Base-by-base conservation (phyloP, 306 rosid genomes). In the Trifolium pratense region DNA sequence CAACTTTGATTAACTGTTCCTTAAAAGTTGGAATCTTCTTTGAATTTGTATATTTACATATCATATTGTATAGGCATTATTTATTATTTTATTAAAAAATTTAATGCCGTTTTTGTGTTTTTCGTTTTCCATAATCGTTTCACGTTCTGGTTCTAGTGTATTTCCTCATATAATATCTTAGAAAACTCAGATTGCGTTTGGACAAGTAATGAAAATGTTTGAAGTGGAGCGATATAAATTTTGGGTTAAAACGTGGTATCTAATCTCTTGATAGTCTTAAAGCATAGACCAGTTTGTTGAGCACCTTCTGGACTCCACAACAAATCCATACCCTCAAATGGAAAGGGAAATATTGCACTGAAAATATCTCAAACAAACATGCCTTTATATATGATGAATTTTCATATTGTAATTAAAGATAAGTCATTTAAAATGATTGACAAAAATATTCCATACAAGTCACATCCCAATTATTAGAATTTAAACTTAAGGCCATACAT, bases 21-120 rank as follows among this genome's bases (percentile, higher is more conserved):
- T 18, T 70, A 48, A 66, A 67, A 73, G 68, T 55, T 80, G 73
- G 75, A 59, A 75, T 64, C 26, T 74, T 37, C 55, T 76, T 65
- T 70, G 70, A 45, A 74, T 48, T 59, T 78, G 77, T 70, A 58
- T 73, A 18, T 23, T 52, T 68, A 34, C 56, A 78, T 71, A 79
- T 76, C 77, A 84, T 78, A 84, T 79, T 77, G 85, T 78, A 77
- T 52, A 82, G 81, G 71, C 70, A 83, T 75, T 77, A 39, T 77
- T 79, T 18, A 71, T 70, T 71, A 21, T 56, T 79, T 69, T 15
- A 55, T 60, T 48, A 23, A 56, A 76, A 59, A 14, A 65, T 72
- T 64, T 80, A 9, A 65, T 21, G 55, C 10, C 11, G 57, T 13
- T 37, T 36, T 80, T 71, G 56, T 12, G 7, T 15, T 29, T 31